A percentile compares a stretch with the other conserved stretches of the same genome.
Conservation (phyloP, 352 stramenopile genomes). For the Pythium guiyangense region DNA sequence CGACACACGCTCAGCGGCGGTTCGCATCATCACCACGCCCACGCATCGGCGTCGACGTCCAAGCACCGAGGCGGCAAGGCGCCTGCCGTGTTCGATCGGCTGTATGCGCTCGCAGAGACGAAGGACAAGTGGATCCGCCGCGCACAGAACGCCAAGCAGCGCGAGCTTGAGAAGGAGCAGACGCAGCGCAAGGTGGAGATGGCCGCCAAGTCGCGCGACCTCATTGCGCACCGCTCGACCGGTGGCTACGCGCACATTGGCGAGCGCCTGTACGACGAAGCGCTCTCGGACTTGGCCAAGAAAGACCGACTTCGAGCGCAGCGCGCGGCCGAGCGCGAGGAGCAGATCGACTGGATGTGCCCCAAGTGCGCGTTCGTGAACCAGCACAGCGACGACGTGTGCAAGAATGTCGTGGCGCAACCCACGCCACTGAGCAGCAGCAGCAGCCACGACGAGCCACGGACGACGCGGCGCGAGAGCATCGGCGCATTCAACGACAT, state of each 20-base stretch:
- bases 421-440: neutral
- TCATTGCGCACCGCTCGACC: conserved; percentile 47
- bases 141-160: conserved; percentile 59
- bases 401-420: conserved; percentile 43
- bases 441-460: neutral
- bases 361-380: conserved; percentile 72
- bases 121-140: conserved; percentile 73
- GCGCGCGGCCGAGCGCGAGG: conserved; percentile 33
- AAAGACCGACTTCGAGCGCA: conserved; percentile 44
- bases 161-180: conserved; percentile 46
- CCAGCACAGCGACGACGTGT: conserved; percentile 43
- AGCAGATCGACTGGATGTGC: conserved; percentile 74
- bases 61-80: conserved; percentile 29
- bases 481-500: conserved; percentile 14
- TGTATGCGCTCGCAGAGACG: conserved; percentile 65
- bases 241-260: conserved; percentile 61
- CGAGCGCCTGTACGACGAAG: conserved; percentile 71
- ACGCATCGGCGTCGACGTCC: neutral
- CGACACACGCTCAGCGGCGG: conserved; percentile 7
- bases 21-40: neutral
- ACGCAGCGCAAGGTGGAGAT: conserved; percentile 42
- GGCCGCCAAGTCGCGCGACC: conserved; percentile 52
- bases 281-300: conserved; percentile 58
- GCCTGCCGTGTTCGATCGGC: conserved; percentile 46
- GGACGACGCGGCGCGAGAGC: conserved; percentile 12